A percentile compares a stretch with the other conserved stretches of the same genome.
Conservation (phyloP, 352 stramenopile genomes). For the Nannochloropsis limnetica region DNA sequence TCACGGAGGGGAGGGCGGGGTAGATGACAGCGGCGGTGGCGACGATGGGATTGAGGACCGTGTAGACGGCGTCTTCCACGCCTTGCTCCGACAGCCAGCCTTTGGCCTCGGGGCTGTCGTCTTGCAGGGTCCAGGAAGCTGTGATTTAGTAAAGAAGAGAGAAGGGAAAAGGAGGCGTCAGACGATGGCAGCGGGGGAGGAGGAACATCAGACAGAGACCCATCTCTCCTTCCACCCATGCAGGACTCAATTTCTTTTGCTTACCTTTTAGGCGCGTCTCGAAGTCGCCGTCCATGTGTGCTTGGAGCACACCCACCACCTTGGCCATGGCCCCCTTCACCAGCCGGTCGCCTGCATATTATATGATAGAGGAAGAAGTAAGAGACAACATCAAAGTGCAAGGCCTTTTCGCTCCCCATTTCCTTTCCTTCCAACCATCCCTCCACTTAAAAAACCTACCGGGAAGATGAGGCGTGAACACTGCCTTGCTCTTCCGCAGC, state of each 20-base stretch:
- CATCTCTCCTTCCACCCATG: no score
- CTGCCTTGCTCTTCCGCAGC: background rate
- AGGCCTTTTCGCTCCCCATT: background rate
- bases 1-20: background rate
- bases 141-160: background rate
- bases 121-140: constrained; percentile 1
- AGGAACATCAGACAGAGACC: no score
- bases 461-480: background rate
- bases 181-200: no score
- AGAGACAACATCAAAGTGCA: background rate
- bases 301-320: background rate
- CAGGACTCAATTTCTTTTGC: no score
- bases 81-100: constrained; percentile 6
- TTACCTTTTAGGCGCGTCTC: constrained; percentile 4
- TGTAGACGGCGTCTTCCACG: constrained; percentile 17
- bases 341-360: background rate
- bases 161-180: no score
- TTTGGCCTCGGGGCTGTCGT: background rate
- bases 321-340: constrained; percentile 15
- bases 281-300: background rate
- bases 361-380: background rate
- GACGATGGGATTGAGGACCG: background rate
- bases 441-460: background rate
- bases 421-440: background rate
- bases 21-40: background rate